These are phyloP conservation scores for Collariella sp. DNA, from an alignment of 495 filamentous ascomycete species.

Conservation along the genomic window DNA sequence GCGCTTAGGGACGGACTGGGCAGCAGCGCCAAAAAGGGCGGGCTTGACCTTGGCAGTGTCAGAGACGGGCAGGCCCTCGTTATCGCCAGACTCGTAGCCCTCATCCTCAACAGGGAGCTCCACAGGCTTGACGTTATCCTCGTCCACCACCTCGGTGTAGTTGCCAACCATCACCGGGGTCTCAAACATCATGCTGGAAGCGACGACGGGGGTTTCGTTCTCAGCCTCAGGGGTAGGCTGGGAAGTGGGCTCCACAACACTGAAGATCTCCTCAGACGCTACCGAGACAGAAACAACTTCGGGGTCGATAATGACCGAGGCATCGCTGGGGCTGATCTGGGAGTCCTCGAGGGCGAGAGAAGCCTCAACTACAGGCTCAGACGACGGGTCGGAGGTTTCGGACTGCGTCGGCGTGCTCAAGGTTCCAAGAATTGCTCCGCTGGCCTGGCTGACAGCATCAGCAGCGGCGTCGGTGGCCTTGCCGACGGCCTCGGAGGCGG, in stretches of 20 bases:
- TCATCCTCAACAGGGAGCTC: slow-evolving; percentile 22
- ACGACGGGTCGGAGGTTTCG: not conserved
- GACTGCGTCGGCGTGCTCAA: slow-evolving; percentile 4
- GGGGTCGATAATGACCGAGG: not conserved
- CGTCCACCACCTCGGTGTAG: slow-evolving; percentile 30
- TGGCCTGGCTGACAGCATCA: not conserved
- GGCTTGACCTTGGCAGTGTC: slow-evolving; percentile 27
- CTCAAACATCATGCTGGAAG: slow-evolving; percentile 18
- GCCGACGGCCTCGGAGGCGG: slow-evolving; percentile 8
- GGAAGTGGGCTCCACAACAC: slow-evolving; percentile 17
- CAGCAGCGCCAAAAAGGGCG: slow-evolving; percentile 38
- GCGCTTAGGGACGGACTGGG: slow-evolving; percentile 36
- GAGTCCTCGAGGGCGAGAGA: not conserved
- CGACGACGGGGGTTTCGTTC: slow-evolving; percentile 14
- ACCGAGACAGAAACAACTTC: not conserved
- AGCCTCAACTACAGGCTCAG: slow-evolving; percentile 3
- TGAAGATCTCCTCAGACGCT: slow-evolving; percentile 9
- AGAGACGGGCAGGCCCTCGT: slow-evolving; percentile 1
- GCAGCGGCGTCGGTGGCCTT: slow-evolving; percentile 15
- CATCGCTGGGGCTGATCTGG: not conserved
- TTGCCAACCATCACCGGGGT: slow-evolving; percentile 23
- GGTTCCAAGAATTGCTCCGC: slow-evolving; percentile 7
- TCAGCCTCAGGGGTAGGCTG: slow-evolving; percentile 10
- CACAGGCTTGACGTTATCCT: slow-evolving; percentile 42
- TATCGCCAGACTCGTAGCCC: not conserved